Evolutionary conservation across 805 yeast species (phyloP), one percentile per base, ranked within the genome.

Genomic region (Cyberlindnera maclurae): DNA sequence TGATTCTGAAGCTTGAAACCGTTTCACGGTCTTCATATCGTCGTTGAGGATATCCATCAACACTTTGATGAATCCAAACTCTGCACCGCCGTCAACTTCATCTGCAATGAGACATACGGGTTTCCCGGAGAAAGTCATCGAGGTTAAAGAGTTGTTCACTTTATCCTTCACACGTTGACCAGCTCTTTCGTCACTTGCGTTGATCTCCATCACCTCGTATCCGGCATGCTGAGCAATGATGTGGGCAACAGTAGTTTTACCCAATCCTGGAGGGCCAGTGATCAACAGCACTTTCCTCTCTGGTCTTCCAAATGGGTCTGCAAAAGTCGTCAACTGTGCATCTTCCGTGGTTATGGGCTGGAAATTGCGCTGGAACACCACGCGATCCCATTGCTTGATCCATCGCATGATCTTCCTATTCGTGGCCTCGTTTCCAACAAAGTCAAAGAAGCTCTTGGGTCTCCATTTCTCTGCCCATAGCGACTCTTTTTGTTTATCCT

Each of bases 251-350:
- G 93, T 75, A 0, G 97, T 89, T 55, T 90, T 90, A 9, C 98
- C 98, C 13, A 82, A 70, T 2, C 98, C 98, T 0, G 96, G 88
- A 0, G 96, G 93, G 0, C 98, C 98, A 55, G 82, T 87, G 10
- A 93, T 71, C 30, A 93, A 63, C 15, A 93, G 55, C 0, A 93
- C 68, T 46, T 76, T 81, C 37, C 71, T 70, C 12, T 58, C 63
- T 0, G 89, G 89, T 39, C 89, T 63, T 22, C 71, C 67, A 30
- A 71, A 65, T 1, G 75, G 73, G 52, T 80, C 87, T 1, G 41
- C 31, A 5, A 44, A 46, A 12, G 39, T 44, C 26, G 41, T 12
- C 2, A 35, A 7, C 4, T 22, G 12, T 7, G 34, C 17, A 24
- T 45, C 44, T 5, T 42, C 26, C 30, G 51, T 27, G 20, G 49